Base-by-base conservation (phyloP, 345 rosid species). In the Eucalyptus coolabah region DNA sequence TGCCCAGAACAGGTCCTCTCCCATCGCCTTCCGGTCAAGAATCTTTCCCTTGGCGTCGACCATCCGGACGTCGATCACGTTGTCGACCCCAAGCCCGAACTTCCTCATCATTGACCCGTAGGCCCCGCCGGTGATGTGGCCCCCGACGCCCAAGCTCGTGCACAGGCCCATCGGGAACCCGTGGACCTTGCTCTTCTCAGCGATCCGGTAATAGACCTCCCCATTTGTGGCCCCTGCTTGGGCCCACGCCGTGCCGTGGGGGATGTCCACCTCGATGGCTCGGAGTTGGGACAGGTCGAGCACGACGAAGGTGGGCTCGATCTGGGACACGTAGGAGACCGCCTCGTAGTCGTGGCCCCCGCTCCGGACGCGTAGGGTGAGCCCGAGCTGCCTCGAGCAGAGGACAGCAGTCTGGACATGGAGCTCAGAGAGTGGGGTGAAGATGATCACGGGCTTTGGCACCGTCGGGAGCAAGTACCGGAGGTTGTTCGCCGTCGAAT, bases 341-440 rank as follows among this genome's bases (percentile, higher is more conserved):
- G 94, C 97, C 89, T 95, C 97, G 54, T 93, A 95, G 89, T 96
- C 97, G 87, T 95, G 98, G 63, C 99, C 98, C 0, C 99, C 97
- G 32, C 97, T 95, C 12, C 97, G 94, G 30, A 95, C 88, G 86
- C 96, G 91, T 12, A 94, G 49, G 88, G 94, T 93, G 32, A 94
- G 23, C 28, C 92, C 88, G 15, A 92, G 93, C 87, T 91, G 17
- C 86, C 89, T 93, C 45, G 95, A 90, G 87, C 98, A 96, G 23
- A 93, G 88, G 59, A 96, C 93, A 86, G 94, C 93, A 26, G 96
- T 95, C 49, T 94, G 97, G 65, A 96, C 94, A 12, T 96, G 98
- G 90, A 95, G 89, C 88, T 92, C 95, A 1, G 90, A n/a, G 7
- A 88, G 5, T 1, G 99, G 96, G 16, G 90, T 92, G 94, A 96